Base-by-base conservation (phyloP, 257 asterid genomes). In the Buddleja alternifolia region DNA sequence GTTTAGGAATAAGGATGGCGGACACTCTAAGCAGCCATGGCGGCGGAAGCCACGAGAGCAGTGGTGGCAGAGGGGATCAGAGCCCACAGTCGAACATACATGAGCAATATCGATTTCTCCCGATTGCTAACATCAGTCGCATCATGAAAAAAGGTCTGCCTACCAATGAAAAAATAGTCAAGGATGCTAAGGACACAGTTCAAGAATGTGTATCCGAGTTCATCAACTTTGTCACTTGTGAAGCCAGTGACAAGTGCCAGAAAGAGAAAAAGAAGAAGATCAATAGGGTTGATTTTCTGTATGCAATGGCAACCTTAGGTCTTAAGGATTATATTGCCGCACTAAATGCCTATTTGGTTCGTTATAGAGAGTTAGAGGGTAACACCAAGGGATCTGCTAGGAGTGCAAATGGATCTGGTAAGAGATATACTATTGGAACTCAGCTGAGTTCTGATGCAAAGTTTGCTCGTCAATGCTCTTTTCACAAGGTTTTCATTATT, bases 341-440 rank as follows among this genome's bases (percentile, higher is more conserved):
- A 14, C 85, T 81, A 25, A 77, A 74, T 63, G 72, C 41, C 17
- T 74, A 81, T 77, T 63, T 81, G 72, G 65, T 80, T 37, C 72
- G 82, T 34, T 81, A 77, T 75, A 74, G 82, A 67, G 85, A 77
- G 85, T 80, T 81, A 74, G 64, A 81, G 85, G 85, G 82, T 46
- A 82, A 81, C 20, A 60, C 71, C 54, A 81, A 79, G 67, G 85
- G 77, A 23, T 67, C 80, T 36, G 80, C 73, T 53, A 74, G 80
- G 69, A 71, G 59, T 55, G 80, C 77, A 66, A 77, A 77, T 63
- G 85, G 77, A 23, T 67, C 80, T 36, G 80, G 71, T 53, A 74
- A 78, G 69, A 71, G 66, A 8, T 73, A 71, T 72, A 52, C 62
- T 57, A 69, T 51, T 25, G 80, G 85, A 25, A 50, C 53, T 51